These are phyloP conservation scores for Colletotrichum simmondsii DNA, from an alignment of 2,329 filamentous ascomycete species.

Conservation along the genomic window DNA sequence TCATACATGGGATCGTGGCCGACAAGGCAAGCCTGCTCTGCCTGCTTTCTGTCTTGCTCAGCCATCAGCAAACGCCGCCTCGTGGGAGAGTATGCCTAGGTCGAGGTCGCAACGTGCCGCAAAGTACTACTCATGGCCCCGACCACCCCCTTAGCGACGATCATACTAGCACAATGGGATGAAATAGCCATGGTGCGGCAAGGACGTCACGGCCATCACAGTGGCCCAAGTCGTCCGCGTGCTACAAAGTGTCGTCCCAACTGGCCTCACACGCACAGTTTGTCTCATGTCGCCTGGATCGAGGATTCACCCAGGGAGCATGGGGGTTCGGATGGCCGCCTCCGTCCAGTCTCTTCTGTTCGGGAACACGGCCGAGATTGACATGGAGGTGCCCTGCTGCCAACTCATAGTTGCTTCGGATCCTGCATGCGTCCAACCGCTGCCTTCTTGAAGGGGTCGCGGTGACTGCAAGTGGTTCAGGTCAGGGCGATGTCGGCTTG, in stretches of 20 bases:
- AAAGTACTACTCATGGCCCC: background rate
- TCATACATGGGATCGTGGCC: background rate
- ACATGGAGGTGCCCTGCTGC: slow-evolving; percentile 7
- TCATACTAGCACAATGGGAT: slow-evolving; percentile 29
- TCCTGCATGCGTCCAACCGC: slow-evolving; percentile 2
- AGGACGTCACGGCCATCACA: slow-evolving; percentile 23
- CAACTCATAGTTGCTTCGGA: slow-evolving; percentile 12
- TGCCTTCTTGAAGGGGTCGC: background rate
- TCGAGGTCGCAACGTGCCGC: background rate
- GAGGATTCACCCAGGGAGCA: slow-evolving; percentile 18
- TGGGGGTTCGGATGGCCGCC: slow-evolving; percentile 14
- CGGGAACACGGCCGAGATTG: slow-evolving; percentile 5
- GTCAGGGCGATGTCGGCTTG: background rate
- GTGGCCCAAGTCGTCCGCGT: slow-evolving; percentile 8
- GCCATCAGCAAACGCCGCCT: slow-evolving; percentile 2
- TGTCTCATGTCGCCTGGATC: slow-evolving; percentile 18
- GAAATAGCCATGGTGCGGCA: slow-evolving; percentile 29
- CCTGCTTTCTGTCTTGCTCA: background rate
- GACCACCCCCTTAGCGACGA: slow-evolving; percentile 24
- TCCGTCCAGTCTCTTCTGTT: background rate
- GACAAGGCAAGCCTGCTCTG: background rate
- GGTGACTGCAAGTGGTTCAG: background rate
- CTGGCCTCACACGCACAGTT: slow-evolving; percentile 15
- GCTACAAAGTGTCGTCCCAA: slow-evolving; percentile 19
- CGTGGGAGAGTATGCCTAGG: slow-evolving; percentile 3